Evolutionary conservation across 2,329 filamentous ascomycete species (phyloP).

Genomic region (Ascochyta lentis): DNA sequence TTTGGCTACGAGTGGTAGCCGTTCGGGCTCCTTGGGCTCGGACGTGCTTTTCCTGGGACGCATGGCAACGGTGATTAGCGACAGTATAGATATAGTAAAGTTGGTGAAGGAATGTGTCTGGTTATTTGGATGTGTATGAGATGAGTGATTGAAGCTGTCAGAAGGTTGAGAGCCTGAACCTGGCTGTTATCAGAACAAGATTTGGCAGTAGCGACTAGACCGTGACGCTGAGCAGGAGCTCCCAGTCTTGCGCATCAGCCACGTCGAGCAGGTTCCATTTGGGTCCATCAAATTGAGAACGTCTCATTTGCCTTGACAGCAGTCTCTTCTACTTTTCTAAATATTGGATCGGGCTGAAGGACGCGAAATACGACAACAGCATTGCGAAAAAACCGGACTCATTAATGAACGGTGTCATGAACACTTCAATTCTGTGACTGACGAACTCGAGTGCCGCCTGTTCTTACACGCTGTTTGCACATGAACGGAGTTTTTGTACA

Average conservation of each 20-base stretch:
- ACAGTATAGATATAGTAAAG: background rate
- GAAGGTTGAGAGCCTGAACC: background rate
- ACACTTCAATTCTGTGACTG: background rate
- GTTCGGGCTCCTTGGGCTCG: background rate
- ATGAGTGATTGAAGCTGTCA: background rate
- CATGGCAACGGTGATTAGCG: conserved; percentile 1
- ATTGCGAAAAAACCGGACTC: background rate
- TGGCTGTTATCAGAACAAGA: background rate
- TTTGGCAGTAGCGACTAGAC: background rate
- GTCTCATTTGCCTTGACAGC: background rate
- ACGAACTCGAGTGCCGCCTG: background rate
- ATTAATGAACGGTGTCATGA: background rate
- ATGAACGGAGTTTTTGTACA: background rate
- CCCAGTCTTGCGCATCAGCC: background rate
- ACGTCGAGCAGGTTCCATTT: background rate
- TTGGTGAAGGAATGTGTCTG: background rate
- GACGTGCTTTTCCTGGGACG: background rate
- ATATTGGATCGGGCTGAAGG: background rate
- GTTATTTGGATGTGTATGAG: background rate
- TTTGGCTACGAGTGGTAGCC: background rate
- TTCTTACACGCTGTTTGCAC: background rate
- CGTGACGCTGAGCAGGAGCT: background rate
- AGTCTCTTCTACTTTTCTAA: background rate
- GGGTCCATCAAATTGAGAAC: background rate
- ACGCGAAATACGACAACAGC: background rate